Base-by-base conservation (phyloP, 305 asterid genomes). In the Fraxinus xanthoxyloides region DNA sequence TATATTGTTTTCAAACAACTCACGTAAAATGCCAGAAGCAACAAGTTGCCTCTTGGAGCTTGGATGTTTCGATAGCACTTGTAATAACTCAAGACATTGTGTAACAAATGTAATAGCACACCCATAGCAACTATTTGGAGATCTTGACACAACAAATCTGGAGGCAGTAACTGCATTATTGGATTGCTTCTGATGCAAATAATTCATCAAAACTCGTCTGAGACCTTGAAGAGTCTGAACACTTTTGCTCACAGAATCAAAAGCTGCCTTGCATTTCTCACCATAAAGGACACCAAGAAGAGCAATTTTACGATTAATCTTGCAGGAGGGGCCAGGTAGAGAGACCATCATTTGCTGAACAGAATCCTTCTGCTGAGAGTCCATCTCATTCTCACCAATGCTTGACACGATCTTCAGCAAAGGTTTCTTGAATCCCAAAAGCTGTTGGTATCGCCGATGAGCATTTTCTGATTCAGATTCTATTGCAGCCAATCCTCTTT, bases 311-410 rank as follows among this genome's bases (percentile, higher is more conserved):
- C 99, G 98, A 87, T 97, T 97, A 90, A 95, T 93, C 91, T 97
- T 97, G 91, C 97, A 93, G 81, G 99, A 95, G 77, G 99, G 99
- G 24, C 99, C 99, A 61, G 99, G 97, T 87, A 97, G 89, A 72
- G 99, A 97, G 77, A 93, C 98, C 97, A 97, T 97, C 99, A 97
- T 97, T 85, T 97, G 99, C 87, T 95, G 99, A 87, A 97, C 98
- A 63, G 99, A 95, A 88, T 97, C 99, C 88, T 97, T 97, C 91
- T 97, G 99, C 86, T 95, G 99, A 81, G 99, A 93, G 83, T 97
- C 99, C 97, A 95, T 93, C 85, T 97, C 99, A 87, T 92, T 97
- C 91, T 97, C 99, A 81, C 98, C 99, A 78, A 97, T 91, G 91
- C 98, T 97, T 23, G 98, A 93, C 8, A 97, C 99, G 81, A 95